Base-by-base conservation (phyloP, 2,329 filamentous ascomycete species). In the Magnaporthiopsis poae region DNA sequence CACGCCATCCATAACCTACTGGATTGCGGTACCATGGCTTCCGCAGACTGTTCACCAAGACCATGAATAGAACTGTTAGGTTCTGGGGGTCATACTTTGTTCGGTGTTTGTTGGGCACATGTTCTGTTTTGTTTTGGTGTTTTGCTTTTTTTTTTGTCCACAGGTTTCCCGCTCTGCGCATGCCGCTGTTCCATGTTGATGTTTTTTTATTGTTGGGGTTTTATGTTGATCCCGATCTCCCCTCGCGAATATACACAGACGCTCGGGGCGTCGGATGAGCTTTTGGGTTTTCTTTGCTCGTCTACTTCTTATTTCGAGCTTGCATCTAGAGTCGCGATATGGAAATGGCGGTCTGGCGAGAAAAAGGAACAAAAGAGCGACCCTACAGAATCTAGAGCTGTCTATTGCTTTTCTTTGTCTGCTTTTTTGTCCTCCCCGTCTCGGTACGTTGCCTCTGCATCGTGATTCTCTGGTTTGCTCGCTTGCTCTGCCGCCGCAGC, bases 211-310 rank as follows among this genome's bases (percentile, higher is more conserved):
- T 21, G 21, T 2, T 3, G 15, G 15, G 31, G 31, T 31, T 52
- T 9, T 52, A n/a, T n/a, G 5, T 52, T 52, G 18, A 1, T 52
- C n/a, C 46, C 15, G 15, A 25, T 62, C 35, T 63, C 33, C 61
- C 66, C 52, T 56, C 35, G 60, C 35, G 31, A 35, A 65, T 68
- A 69, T 68, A 69, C 63, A 69, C 46, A 66, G 64, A 68, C 68
- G 65, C 65, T 29, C 9, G 66, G 68, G 67, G 65, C 68, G 68
- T 69, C 66, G 68, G 66, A 64, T 56, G 5, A 21, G 46, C 46
- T 56, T 60, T n/a, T 31, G 3, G 31, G 36, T 11, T 66, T 52
- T 63, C 29, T 59, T 60, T 66, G 36, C 35, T 60, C 52, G 25
- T 65, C 15, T 11, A 35, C 63, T 60, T 61, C 46, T 68, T 60